These are phyloP conservation scores for Penicillium fuscoglaucum DNA, from an alignment of 2,329 filamentous ascomycete genomes.

Conservation along the genomic window DNA sequence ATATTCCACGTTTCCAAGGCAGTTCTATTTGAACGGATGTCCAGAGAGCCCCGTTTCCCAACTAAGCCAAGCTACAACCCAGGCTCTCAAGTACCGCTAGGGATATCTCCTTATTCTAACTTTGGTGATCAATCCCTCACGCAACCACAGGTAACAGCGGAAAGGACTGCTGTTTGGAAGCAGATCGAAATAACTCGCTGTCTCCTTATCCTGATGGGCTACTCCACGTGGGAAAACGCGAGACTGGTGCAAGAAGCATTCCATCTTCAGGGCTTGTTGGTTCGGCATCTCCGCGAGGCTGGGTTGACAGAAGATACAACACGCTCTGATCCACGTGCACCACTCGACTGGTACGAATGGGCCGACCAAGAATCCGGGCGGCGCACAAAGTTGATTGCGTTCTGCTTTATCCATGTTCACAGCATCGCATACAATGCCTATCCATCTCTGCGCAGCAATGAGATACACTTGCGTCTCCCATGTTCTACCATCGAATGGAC, in stretches of 20 bases:
- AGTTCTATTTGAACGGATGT: constrained; percentile 64
- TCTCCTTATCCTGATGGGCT: constrained; percentile 35
- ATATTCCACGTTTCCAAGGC: constrained; percentile 57
- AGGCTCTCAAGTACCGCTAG: constrained; percentile 19
- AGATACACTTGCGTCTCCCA: constrained; percentile 40
- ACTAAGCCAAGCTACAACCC: constrained; percentile 17
- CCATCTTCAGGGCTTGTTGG: constrained; percentile 32
- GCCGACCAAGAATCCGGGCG: constrained; percentile 38
- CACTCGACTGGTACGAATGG: constrained; percentile 39
- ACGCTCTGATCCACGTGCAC: constrained; percentile 23
- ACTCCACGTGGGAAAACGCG: constrained; percentile 35
- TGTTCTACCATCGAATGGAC: constrained; percentile 42
- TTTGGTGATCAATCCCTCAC: constrained; percentile 11
- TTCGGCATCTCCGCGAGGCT: constrained; percentile 33
- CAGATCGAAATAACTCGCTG: constrained; percentile 35
- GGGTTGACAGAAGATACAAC: constrained; percentile 30
- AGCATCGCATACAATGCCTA: constrained; percentile 44
- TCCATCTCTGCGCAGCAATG: constrained; percentile 39
- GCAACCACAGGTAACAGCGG: constrained; percentile 15
- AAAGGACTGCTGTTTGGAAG: constrained; percentile 19
- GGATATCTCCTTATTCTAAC: constrained; percentile 17
- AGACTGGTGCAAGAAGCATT: constrained; percentile 37
- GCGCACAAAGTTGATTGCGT: constrained; percentile 40
- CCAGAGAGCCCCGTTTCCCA: constrained; percentile 23
- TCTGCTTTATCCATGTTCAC: constrained; percentile 42